Percentiles rank a stretch among this genome's conserved stretches.
Conservation (phyloP, 1,284 basidiomycete species). For the Cutaneotrichosporon mucoides region DNA sequence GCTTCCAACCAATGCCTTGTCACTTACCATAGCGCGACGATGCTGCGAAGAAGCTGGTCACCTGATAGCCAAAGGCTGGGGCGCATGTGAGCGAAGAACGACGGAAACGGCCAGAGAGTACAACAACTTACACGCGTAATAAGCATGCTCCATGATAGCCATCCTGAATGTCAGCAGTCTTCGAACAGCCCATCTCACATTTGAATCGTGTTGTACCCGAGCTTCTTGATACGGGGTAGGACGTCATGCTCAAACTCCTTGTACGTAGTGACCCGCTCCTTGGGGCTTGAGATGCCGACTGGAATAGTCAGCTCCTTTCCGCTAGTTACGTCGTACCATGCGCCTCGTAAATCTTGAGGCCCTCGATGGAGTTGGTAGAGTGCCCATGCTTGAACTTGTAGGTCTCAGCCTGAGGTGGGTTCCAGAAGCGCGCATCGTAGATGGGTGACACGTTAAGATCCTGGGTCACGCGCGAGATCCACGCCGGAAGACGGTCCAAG, state of each 20-base stretch:
- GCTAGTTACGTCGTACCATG: conserved; percentile 53
- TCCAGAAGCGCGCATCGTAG: conserved; percentile 98
- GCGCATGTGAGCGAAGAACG: conserved; percentile 9
- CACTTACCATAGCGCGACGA: conserved; percentile 74
- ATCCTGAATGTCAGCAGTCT: conserved; percentile 53
- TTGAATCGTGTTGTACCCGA: conserved; percentile 96
- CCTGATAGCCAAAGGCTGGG: conserved; percentile 91
- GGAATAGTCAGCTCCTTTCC: background rate
- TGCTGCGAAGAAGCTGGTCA: conserved; percentile 96
- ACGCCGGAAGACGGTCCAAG: conserved; percentile 86
- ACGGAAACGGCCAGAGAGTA: background rate
- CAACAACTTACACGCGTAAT: conserved; percentile 79
- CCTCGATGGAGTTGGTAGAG: conserved; percentile 46
- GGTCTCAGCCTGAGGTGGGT: conserved; percentile 66
- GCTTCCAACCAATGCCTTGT: background rate
- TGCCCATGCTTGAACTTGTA: conserved; percentile 76
- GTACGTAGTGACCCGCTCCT: conserved; percentile 85
- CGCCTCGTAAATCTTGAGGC: conserved; percentile 89
- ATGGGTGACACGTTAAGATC: conserved; percentile 83
- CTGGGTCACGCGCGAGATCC: conserved; percentile 94
- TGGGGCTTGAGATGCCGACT: conserved; percentile 91
- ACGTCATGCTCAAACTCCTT: conserved; percentile 86
- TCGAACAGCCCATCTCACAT: conserved; percentile 49
- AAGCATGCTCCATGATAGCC: conserved; percentile 97
- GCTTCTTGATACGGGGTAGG: conserved; percentile 78